Conservation (phyloP, 2,329 filamentous ascomycete genomes). For the Botrytis deweyae region DNA sequence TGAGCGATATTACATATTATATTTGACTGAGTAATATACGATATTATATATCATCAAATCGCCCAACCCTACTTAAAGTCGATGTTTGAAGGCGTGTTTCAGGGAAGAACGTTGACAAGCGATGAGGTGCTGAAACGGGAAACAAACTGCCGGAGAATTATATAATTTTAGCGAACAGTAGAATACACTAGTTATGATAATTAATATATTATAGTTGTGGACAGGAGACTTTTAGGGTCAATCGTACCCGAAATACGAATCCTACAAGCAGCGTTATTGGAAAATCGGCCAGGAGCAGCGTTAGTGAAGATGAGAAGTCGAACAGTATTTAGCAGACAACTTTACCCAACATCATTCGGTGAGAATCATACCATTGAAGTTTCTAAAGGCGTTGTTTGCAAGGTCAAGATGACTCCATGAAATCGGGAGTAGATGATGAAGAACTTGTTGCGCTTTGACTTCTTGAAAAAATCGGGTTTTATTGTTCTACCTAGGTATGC, state of each 20-base stretch:
- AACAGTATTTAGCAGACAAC: not conserved
- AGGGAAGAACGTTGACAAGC: not conserved
- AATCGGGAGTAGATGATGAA: not conserved
- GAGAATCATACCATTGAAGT: not conserved
- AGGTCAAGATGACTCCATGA: too few relatives aligned
- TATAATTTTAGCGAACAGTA: not conserved
- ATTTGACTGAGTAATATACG: too few relatives aligned
- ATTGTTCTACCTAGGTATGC: slow-evolving; percentile 1
- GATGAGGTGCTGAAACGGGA: not conserved
- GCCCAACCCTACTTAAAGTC: too few relatives aligned
- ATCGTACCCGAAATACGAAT: not conserved
- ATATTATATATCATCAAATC: too few relatives aligned
- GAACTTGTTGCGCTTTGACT: not conserved
- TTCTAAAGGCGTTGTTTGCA: not conserved
- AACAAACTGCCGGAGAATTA: not conserved
- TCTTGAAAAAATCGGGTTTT: not conserved
- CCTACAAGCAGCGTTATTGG: not conserved
- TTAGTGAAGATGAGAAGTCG: not conserved
- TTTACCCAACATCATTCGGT: not conserved
- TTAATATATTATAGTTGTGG: not conserved
- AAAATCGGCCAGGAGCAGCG: not conserved
- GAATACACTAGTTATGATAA: not conserved
- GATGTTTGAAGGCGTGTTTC: not conserved
- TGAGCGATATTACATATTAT: too few relatives aligned
- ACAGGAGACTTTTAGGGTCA: not conserved